These are phyloP conservation scores for sweet orange (Citrus sinensis) DNA, from an alignment of 345 rosid genomes.

Conservation along the genomic window DVS_A1.0 CM039169.1:32955501-32956000, in stretches of 20 bases:
- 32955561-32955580: no score
- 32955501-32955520: no score
- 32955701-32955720: neutral
- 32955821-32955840: neutral
- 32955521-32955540: no score
- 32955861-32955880: neutral
- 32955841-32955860: neutral
- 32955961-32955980: slow-evolving; percentile 16
- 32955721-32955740: neutral
- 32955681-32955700: neutral
- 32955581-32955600: no score
- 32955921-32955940: slow-evolving; percentile 28
- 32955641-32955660: no score
- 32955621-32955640: neutral
- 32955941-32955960: slow-evolving; percentile 20
- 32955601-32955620: neutral
- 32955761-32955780: neutral
- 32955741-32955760: neutral
- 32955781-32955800: neutral
- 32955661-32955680: neutral
- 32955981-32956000: slow-evolving; percentile 6
- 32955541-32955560: accelerated
- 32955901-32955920: slow-evolving; percentile 9
- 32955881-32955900: neutral
- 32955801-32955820: neutral